phyloP scores from a whole-genome alignment of 306 rosid species.

The Corylus americana region DNA sequence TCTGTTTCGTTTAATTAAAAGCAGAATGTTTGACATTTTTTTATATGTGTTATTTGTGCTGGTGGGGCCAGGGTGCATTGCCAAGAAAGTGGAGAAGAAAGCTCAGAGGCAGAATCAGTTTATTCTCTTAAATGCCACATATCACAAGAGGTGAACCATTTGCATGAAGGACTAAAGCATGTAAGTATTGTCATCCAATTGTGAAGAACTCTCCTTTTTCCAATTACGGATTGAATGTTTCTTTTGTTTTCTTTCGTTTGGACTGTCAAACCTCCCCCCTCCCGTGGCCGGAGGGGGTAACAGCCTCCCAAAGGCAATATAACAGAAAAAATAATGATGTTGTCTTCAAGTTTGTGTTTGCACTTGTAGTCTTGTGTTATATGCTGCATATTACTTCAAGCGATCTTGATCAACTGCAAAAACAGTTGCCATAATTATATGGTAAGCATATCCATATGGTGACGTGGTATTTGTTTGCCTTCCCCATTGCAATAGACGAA shows the following conservation, averaged over 20 bases:
- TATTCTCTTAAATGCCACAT: slow-evolving; percentile 98
- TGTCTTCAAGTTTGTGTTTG: too few relatives aligned
- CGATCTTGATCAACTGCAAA: too few relatives aligned
- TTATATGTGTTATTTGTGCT: slow-evolving; percentile 18
- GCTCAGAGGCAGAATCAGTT: slow-evolving; percentile 94
- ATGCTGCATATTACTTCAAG: too few relatives aligned
- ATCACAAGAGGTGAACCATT: slow-evolving; percentile 98
- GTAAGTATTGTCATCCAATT: slow-evolving; percentile 50
- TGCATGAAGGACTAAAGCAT: slow-evolving; percentile 95
- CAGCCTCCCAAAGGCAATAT: too few relatives aligned
- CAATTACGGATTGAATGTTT: not conserved
- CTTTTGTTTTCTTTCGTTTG: not conserved
- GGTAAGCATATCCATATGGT: too few relatives aligned
- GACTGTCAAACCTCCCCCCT: not conserved
- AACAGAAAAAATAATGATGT: too few relatives aligned
- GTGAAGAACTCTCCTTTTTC: slow-evolving; percentile 2
- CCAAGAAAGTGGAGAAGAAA: slow-evolving; percentile 95
- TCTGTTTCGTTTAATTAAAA: slow-evolving; percentile 16
- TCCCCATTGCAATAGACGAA: too few relatives aligned
- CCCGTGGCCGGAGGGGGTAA: too few relatives aligned
- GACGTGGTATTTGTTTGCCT: too few relatives aligned
- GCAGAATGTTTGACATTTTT: slow-evolving; percentile 12
- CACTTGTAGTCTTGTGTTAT: too few relatives aligned
- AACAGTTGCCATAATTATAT: too few relatives aligned
- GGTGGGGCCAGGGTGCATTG: slow-evolving; percentile 72